Evolutionary conservation across 177 flowering plant species (phyloP), one percentile per base, ranked within the genome.

Genomic region (Vitis hybrid): DNA sequence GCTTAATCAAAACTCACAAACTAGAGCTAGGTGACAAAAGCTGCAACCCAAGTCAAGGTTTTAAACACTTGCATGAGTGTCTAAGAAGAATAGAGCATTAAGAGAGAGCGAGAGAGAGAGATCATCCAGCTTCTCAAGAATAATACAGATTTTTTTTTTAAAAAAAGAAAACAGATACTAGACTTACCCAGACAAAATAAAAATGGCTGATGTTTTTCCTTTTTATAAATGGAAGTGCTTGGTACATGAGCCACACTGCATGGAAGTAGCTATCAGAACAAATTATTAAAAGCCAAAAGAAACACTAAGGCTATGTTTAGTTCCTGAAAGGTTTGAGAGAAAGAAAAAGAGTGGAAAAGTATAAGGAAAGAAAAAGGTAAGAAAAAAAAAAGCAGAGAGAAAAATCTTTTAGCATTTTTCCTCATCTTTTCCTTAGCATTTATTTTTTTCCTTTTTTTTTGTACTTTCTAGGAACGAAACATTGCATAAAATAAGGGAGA

Each of bases 231-330:
- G 97, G 96, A 84, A 95, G 93, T 62, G 96, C 91, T 74, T 84
- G 80, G 75, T 89, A 92, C 96, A 93, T 90, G 52, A 91, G 80
- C 94, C 87, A 88, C 87, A 93, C 96, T 93, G 87, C 84, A 76
- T 54, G 13, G 31, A 65, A 62, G 4, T 20, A 65, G 47, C 12
- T 62, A 75, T 64, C 20, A 65, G 20, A 52, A 56, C 3, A 38
- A 33, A 18, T 15, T 54, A 61, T 9, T 53, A 17, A 52, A 62
- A 8, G 20, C 22, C 53, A 14, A 6, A 11, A 13, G 1, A 71
- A 38, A 20, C 3, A 38, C 31, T 19, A 3, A 59, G 24, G 14
- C 17, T 47, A 38, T 38, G 47, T 38, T 38, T 8, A 5, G 47
- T 38, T 38, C 47, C 47, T 38, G 47, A 8, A 38, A 38, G 9